phyloP scores from a whole-genome alignment of 2,329 filamentous ascomycete species.

The Fusarium dlaminii region DNA sequence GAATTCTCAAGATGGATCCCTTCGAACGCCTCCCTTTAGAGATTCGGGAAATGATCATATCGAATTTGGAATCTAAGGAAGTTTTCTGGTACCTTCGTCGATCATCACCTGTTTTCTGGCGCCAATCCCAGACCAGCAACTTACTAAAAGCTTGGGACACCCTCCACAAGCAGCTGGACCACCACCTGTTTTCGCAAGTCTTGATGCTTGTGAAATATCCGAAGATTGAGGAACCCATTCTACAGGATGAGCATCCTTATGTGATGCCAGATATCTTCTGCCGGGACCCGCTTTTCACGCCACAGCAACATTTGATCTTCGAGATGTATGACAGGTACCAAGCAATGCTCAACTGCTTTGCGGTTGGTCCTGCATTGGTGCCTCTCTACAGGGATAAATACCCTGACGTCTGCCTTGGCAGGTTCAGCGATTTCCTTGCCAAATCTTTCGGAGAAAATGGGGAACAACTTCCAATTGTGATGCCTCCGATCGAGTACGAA shows the following conservation, averaged over 20 bases:
- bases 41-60: background rate
- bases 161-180: background rate
- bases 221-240: background rate
- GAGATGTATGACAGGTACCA: background rate
- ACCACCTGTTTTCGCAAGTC: rapidly evolving
- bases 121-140: background rate
- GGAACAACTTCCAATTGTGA: background rate
- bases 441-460: background rate
- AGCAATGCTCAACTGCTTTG: background rate
- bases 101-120: background rate
- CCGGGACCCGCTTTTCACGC: background rate
- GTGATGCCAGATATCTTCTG: background rate
- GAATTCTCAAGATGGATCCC: background rate
- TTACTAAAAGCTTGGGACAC: background rate
- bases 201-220: background rate
- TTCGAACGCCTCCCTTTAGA: background rate
- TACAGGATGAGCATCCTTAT: rapidly evolving
- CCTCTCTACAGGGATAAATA: background rate
- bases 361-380: background rate
- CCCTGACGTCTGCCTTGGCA: background rate
- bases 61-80: rapidly evolving
- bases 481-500: background rate
- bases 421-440: background rate
- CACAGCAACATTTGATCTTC: background rate
- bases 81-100: background rate